Conservation (phyloP, 2,329 filamentous ascomycete genomes). For the Diplodia intermedia region DNA sequence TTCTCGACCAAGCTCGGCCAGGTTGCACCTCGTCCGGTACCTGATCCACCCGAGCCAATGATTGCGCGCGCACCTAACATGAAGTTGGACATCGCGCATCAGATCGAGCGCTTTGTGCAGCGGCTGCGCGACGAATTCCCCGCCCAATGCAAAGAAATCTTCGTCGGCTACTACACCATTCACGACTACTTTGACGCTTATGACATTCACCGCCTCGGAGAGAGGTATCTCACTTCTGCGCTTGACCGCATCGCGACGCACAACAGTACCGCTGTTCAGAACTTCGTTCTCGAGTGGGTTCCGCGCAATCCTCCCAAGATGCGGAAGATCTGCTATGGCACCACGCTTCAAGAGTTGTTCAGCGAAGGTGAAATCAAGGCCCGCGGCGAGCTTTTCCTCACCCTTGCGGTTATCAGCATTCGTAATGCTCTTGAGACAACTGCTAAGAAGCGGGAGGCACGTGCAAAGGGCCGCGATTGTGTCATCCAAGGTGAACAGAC, state of each 20-base stretch:
- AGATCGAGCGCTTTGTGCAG: constrained; percentile 34
- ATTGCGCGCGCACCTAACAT: constrained; percentile 41
- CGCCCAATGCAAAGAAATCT: constrained; percentile 40
- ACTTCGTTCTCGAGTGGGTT: constrained; percentile 40
- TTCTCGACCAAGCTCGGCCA: constrained; percentile 25
- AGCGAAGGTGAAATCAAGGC: constrained; percentile 1
- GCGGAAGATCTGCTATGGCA: constrained; percentile 2
- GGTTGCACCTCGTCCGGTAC: constrained; percentile 10
- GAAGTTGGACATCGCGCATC: constrained; percentile 35
- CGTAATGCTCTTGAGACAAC: background rate
- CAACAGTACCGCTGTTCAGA: constrained; percentile 37
- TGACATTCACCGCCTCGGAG: constrained; percentile 45
- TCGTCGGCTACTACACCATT: constrained; percentile 37
- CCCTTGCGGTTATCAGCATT: background rate
- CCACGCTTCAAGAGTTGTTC: constrained; percentile 11
- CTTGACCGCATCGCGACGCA: constrained; percentile 41
- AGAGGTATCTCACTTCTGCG: constrained; percentile 41
- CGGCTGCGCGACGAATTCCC: constrained; percentile 40
- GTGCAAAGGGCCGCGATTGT: background rate
- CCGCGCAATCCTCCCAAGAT: constrained; percentile 32
- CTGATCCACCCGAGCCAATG: constrained; percentile 35
- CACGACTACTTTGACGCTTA: constrained; percentile 45
- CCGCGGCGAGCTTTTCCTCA: constrained; percentile 18
- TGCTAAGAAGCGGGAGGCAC: background rate
- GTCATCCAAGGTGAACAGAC: background rate